Base-by-base conservation (phyloP, 2,329 filamentous ascomycete genomes). In the Tolypocladium tropicale region DNA sequence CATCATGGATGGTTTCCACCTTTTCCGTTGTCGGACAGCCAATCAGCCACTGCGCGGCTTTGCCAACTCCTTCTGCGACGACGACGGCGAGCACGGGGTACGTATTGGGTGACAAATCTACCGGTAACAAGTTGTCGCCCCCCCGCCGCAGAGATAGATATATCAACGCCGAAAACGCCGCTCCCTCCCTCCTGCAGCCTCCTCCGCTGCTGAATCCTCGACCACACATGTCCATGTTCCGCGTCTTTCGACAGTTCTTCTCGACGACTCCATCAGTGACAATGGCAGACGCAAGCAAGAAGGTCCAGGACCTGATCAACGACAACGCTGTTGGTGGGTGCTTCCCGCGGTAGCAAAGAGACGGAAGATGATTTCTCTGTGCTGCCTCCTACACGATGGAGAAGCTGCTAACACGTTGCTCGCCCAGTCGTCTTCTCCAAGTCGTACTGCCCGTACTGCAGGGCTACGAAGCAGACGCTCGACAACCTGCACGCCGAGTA, bases 401-500 rank as follows among this genome's bases (percentile, higher is more conserved):
- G 43, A 46, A 46, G 33, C 25, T 28, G 30, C 48, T 55, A 14
- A 54, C 56, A 25, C 10, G 30, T 23, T 23, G 28, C n/a, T 23
- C 4, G 2, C 18, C 16, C 53, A 89, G 89, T 94, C 66, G 89
- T 99, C 71, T 99, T 99, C 82, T 92, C 88, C 75, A 99, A 99
- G 79, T 90, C 87, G 18, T 96, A 90, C 78, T 99, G 94, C 82
- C 91, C 92, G 14, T 95, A 95, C 82, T 97, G 93, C 81, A 80
- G 76, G 57, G 79, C 85, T 58, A 84, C 87, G 64, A 97, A 97
- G 84, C 68, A 78, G 56, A 79, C 90, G 53, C 78, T 99, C 64
- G 82, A 79, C 67, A 77, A 83, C 57, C 64, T 84, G 57, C 84
- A 85, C 62, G 89, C 89, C 59, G 88, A 91, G 65, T 92, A 82